A percentile compares a stretch with the other conserved stretches of the same genome.
These are phyloP conservation scores for Rhodotorula sp. DNA, from an alignment of 1,284 basidiomycete genomes.

Conservation along the genomic window DNA sequence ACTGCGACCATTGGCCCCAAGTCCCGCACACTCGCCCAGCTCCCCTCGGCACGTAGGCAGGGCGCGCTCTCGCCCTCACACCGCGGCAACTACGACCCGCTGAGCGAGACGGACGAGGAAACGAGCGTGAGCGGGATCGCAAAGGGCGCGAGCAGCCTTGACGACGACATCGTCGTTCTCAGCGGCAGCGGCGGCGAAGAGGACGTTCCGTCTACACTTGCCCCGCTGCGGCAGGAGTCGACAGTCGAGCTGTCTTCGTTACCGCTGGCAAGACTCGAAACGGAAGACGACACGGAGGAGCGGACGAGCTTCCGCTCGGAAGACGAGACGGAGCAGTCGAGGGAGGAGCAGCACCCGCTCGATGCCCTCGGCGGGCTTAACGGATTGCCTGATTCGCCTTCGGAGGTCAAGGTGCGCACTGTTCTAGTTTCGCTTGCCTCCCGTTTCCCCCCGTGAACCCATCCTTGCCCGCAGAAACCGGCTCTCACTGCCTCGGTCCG, in stretches of 20 bases:
- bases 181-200: conserved; percentile 27
- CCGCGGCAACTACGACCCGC: not conserved
- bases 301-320: conserved; percentile 4
- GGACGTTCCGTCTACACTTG: not conserved
- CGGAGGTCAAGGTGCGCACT: not conserved
- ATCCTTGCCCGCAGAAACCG: not conserved
- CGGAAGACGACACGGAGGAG: conserved; percentile 6
- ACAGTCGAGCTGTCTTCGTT: conserved; percentile 13
- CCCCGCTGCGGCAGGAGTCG: not conserved
- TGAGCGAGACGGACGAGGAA: not conserved
- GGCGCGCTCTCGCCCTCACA: not conserved
- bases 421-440: not conserved
- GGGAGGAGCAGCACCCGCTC: conserved; percentile 19
- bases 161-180: conserved; percentile 36
- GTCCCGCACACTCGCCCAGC: not conserved
- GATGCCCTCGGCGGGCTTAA: conserved; percentile 4
- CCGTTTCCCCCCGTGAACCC: not conserved
- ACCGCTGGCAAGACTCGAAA: not conserved
- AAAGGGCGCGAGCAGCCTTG: conserved; percentile 3
- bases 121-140: conserved; percentile 22
- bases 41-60: not conserved
- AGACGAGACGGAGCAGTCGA: not conserved
- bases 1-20: conserved; percentile 18
- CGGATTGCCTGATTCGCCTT: not conserved
- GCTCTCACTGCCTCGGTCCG: not conserved